These are phyloP conservation scores for Lepidium sativum DNA, from an alignment of 345 rosid species.

Conservation along the genomic window DNA sequence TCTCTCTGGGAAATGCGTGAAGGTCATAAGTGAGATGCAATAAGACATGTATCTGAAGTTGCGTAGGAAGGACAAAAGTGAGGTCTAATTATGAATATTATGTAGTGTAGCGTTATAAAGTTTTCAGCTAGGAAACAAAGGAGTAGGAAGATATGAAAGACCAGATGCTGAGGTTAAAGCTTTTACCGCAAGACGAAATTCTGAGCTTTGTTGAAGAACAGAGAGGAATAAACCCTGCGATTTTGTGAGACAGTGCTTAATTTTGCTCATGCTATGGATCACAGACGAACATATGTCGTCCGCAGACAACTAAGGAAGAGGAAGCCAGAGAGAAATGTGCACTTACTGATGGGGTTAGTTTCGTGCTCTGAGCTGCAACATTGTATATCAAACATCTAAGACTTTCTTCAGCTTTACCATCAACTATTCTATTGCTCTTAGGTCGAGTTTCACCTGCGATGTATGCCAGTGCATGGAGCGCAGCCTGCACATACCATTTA, in stretches of 20 bases:
- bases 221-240: conserved; percentile 68
- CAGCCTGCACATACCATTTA: conserved; percentile 50
- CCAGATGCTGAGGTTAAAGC: conserved; percentile 4
- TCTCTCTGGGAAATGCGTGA: not conserved
- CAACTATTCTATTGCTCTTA: conserved; percentile 38
- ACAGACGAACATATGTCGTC: not conserved
- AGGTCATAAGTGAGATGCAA: not conserved
- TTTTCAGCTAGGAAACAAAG: not conserved
- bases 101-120: not conserved
- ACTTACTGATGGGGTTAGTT: conserved; percentile 76
- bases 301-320: not conserved
- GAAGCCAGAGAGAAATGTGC: not conserved
- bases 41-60: not conserved
- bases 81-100: not conserved
- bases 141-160: not conserved
- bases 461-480: conserved; percentile 71
- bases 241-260: not conserved
- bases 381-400: conserved; percentile 61
- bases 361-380: conserved; percentile 65
- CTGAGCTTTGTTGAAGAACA: conserved; percentile 75
- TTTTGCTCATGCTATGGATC: conserved; percentile 1
- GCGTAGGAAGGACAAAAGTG: not conserved
- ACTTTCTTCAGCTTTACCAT: conserved; percentile 64
- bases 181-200: conserved; percentile 66
- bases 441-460: conserved; percentile 63